Evolutionary conservation across 441 rosid genomes (phyloP).

Genomic region (Aquilaria agallochum): DNA sequence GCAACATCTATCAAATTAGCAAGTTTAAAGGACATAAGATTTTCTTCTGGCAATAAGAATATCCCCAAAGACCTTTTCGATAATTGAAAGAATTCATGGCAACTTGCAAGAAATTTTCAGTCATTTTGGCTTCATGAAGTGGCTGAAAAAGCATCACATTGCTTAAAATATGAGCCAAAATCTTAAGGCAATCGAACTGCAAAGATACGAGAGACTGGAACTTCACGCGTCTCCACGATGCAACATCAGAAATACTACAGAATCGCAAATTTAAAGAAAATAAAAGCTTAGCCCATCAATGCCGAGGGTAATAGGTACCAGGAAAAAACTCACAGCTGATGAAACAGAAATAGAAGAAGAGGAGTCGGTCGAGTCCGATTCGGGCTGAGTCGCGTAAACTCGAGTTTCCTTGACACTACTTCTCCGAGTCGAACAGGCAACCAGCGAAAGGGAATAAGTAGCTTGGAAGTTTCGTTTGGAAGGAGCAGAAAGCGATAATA

Average conservation of each 20-base stretch:
- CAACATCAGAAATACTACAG: conserved; percentile 1
- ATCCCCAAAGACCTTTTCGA: too few relatives aligned
- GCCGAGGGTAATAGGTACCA: conserved; percentile 6
- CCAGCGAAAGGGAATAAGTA: conserved; percentile 6
- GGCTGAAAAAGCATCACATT: too few relatives aligned
- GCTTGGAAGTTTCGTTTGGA: conserved; percentile 12
- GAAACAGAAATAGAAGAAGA: conserved; percentile 38
- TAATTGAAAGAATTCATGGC: too few relatives aligned
- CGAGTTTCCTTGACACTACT: conserved; percentile 28
- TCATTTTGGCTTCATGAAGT: too few relatives aligned
- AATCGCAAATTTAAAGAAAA: conserved; percentile 1
- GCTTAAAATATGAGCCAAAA: too few relatives aligned
- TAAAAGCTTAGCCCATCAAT: conserved; percentile 10
- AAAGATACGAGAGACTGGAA: too few relatives aligned
- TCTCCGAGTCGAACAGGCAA: conserved; percentile 24
- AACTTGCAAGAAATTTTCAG: too few relatives aligned
- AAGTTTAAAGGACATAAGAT: too few relatives aligned
- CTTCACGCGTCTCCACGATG: too few relatives aligned
- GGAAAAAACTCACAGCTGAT: conserved; percentile 54
- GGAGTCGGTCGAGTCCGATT: conserved; percentile 42
- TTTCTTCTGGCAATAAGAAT: too few relatives aligned
- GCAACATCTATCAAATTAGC: too few relatives aligned
- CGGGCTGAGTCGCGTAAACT: conserved; percentile 39
- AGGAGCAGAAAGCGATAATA: conserved; percentile 21
- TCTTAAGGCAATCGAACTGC: too few relatives aligned